Conservation (phyloP, 2,329 filamentous ascomycete species). For the Aspergillus sp. region DNA sequence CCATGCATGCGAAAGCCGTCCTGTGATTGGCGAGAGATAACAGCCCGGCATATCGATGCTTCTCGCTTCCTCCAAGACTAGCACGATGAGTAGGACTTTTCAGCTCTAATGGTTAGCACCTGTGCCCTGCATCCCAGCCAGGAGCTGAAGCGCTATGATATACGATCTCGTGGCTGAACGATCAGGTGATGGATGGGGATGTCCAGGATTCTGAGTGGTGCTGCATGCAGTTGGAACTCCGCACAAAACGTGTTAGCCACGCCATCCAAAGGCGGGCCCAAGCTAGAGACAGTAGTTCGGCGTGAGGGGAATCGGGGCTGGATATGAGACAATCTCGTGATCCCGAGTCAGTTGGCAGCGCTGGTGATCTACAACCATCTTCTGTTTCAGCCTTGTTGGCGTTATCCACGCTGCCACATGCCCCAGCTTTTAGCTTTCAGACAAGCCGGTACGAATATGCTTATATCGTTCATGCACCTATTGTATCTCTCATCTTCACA, state of each 20-base stretch:
- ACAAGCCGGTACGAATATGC: background rate
- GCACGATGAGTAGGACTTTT: background rate
- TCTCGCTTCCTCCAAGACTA: background rate
- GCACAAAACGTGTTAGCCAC: background rate
- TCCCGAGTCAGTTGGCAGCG: background rate
- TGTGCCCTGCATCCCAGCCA: background rate
- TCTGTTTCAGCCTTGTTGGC: background rate
- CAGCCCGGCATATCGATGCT: background rate
- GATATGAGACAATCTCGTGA: background rate
- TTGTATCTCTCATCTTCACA: background rate
- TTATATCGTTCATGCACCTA: background rate
- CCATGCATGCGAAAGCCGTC: background rate
- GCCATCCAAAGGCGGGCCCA: background rate
- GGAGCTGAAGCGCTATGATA: background rate
- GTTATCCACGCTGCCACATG: background rate
- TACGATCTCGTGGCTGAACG: conserved; percentile 1
- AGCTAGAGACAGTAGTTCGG: background rate
- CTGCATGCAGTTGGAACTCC: background rate
- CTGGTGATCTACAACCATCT: background rate
- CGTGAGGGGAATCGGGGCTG: background rate
- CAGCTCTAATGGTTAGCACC: background rate
- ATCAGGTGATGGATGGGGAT: background rate
- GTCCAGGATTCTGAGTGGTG: background rate
- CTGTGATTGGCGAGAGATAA: conserved; percentile 13
- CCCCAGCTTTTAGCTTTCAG: background rate